These are phyloP conservation scores for Hirsutella minnesotensis DNA, from an alignment of 2,329 filamentous ascomycete genomes.

Conservation along the genomic window DNA sequence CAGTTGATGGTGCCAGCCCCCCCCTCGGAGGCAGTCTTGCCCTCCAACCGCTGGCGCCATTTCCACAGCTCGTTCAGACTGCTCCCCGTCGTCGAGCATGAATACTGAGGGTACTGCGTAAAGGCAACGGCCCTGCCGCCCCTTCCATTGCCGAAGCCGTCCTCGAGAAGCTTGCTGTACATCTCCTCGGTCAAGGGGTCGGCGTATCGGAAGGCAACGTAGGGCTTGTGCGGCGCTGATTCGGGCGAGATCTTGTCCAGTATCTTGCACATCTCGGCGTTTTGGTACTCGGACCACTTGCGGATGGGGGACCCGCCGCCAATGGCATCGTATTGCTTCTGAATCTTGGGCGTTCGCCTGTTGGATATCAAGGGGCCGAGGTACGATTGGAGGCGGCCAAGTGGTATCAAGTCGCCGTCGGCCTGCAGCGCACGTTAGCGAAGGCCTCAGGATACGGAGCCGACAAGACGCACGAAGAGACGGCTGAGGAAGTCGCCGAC, in stretches of 20 bases:
- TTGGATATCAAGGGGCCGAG: slow-evolving; percentile 78
- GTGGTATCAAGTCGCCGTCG: slow-evolving; percentile 89
- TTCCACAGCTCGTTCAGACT: slow-evolving; percentile 97
- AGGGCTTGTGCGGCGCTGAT: slow-evolving; percentile 92
- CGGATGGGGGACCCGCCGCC: slow-evolving; percentile 96
- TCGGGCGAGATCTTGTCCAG: slow-evolving; percentile 83
- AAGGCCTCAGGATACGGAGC: neutral
- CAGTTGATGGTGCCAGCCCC: slow-evolving; percentile 66
- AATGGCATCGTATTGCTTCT: slow-evolving; percentile 90
- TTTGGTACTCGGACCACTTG: slow-evolving; percentile 96
- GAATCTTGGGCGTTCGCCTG: slow-evolving; percentile 87
- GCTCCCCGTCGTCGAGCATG: slow-evolving; percentile 92
- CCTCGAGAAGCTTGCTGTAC: slow-evolving; percentile 70
- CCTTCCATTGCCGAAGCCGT: slow-evolving; percentile 81
- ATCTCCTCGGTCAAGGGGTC: slow-evolving; percentile 88
- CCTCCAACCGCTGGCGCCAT: slow-evolving; percentile 81
- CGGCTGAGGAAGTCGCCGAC: slow-evolving; percentile 83
- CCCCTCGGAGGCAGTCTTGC: slow-evolving; percentile 47
- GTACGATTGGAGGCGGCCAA: slow-evolving; percentile 83
- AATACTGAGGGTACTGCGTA: slow-evolving; percentile 97
- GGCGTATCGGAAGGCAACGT: slow-evolving; percentile 94
- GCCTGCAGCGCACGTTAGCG: slow-evolving; percentile 38
- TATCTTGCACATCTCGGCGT: slow-evolving; percentile 91
- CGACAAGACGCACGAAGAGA: slow-evolving; percentile 64
- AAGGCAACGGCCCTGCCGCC: slow-evolving; percentile 94